Evolutionary conservation across 1,284 basidiomycete genomes (phyloP), one percentile per base, ranked within the genome.

Genomic region (Kalmanozyma brasiliensis): DNA sequence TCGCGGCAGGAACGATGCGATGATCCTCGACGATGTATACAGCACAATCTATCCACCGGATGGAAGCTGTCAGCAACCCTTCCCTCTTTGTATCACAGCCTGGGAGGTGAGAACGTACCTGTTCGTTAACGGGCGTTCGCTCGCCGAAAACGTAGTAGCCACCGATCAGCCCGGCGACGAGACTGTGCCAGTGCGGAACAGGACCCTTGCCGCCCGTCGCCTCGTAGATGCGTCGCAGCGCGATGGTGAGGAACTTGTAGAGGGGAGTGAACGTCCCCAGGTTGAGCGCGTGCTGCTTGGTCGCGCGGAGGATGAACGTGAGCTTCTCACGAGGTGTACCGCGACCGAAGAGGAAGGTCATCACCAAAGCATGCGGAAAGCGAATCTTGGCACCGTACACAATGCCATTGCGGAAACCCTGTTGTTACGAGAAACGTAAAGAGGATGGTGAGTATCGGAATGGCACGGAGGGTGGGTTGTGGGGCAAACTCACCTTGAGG

Each of bases 321-420:
- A 88, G 76, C 37, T 92, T 88, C 13, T 88, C 82, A 74, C 85
- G 52, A 10, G 67, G 63, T 23, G 72, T 69, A 13, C 76, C 75
- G 1, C 78, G 58, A 8, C 82, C 81, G 79, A 98, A 98, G 24
- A 98, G 86, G 62, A 97, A 88, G n/a, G 93, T 91, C 95, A 98
- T 98, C 55, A 98, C 90, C 23, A 99, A 85, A 2, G 96, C 95
- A 87, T 99, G 96, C n/a, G 96, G 96, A 81, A 96, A 96, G 41
- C 85, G 74, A 74, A 98, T 92, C 86, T 98, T 97, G 78, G 91
- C 90, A 45, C 92, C 93, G 84, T 98, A 98, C 8, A 98, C 93
- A 58, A 96, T 86, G 10, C 95, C 95, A 84, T 97, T 98, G 29
- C 95, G 88, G 29, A 93, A 92, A 41, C 94, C 75, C 62, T 74